Conservation (phyloP, 345 rosid species). For the Sisymbrium irio region DNA sequence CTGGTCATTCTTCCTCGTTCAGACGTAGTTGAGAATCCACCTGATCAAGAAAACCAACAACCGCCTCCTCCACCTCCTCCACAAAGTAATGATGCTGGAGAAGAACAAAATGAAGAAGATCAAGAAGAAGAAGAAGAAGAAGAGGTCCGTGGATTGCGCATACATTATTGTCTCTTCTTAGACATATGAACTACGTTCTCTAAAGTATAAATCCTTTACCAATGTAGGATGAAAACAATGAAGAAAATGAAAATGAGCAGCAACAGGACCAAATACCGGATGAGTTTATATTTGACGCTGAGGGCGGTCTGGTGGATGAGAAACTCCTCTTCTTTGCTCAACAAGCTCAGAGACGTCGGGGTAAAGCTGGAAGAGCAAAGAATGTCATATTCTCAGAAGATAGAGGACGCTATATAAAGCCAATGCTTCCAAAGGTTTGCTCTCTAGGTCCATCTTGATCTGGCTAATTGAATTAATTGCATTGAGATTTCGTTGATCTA, state of each 20-base stretch:
- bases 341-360: slow-evolving; percentile 86
- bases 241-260: slow-evolving; percentile 89
- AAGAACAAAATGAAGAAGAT: slow-evolving; percentile 87
- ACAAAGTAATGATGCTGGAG: slow-evolving; percentile 71
- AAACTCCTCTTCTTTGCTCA: slow-evolving; percentile 96
- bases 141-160: slow-evolving; percentile 30
- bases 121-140: slow-evolving; percentile 51
- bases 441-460: slow-evolving; percentile 8
- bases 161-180: neutral
- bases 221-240: slow-evolving; percentile 67
- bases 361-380: slow-evolving; percentile 98
- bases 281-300: slow-evolving; percentile 95
- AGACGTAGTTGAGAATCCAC: slow-evolving; percentile 66
- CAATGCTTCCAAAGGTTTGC: slow-evolving; percentile 95
- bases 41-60: slow-evolving; percentile 84
- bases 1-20: slow-evolving; percentile 97
- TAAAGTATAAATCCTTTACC: slow-evolving; percentile 24
- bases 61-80: slow-evolving; percentile 99
- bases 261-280: slow-evolving; percentile 95
- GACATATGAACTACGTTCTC: neutral
- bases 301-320: slow-evolving; percentile 97
- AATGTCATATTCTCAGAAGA: slow-evolving; percentile 96
- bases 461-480: neutral
- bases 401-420: slow-evolving; percentile 94
- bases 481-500: neutral